These are phyloP conservation scores for Digitaria exilis DNA, from an alignment of 202 grass and related monocot species.

Conservation along the genomic window DNA sequence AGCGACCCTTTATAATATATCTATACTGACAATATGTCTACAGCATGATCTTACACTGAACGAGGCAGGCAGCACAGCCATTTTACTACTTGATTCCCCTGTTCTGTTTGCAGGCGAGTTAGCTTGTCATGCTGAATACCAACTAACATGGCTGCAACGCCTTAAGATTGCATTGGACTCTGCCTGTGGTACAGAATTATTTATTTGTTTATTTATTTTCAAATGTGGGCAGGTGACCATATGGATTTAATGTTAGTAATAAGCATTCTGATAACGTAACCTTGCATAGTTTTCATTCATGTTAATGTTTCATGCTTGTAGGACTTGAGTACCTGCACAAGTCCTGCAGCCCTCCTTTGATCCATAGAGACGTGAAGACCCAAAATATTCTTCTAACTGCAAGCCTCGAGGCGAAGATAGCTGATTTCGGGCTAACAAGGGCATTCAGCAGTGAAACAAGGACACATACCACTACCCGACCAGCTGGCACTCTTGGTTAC, in stretches of 20 bases:
- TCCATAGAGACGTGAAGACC: slow-evolving; percentile 27
- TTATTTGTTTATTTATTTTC: background rate
- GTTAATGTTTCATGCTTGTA: too few relatives aligned
- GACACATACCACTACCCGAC: background rate
- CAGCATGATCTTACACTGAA: too few relatives aligned
- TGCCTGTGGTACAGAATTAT: slow-evolving; percentile 22
- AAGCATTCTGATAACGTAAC: background rate
- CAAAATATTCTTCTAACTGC: slow-evolving; percentile 23
- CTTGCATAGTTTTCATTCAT: too few relatives aligned
- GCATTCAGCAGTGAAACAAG: too few relatives aligned
- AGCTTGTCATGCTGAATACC: background rate
- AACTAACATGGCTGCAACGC: slow-evolving; percentile 23
- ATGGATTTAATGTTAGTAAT: background rate
- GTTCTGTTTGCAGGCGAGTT: slow-evolving; percentile 15
- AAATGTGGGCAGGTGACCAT: background rate
- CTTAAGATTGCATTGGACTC: slow-evolving; percentile 29
- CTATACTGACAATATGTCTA: too few relatives aligned
- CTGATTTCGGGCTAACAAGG: too few relatives aligned
- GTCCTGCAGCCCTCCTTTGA: background rate
- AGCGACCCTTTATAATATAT: too few relatives aligned
- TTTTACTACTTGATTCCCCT: background rate
- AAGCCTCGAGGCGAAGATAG: too few relatives aligned
- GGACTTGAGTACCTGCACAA: slow-evolving; percentile 23
- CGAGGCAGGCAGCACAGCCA: too few relatives aligned
- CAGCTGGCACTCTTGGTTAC: background rate